Evolutionary conservation across 2,329 filamentous ascomycete genomes (phyloP), one percentile per base, ranked within the genome.

Genomic region (Chrysoporthe austroafricana): DNA sequence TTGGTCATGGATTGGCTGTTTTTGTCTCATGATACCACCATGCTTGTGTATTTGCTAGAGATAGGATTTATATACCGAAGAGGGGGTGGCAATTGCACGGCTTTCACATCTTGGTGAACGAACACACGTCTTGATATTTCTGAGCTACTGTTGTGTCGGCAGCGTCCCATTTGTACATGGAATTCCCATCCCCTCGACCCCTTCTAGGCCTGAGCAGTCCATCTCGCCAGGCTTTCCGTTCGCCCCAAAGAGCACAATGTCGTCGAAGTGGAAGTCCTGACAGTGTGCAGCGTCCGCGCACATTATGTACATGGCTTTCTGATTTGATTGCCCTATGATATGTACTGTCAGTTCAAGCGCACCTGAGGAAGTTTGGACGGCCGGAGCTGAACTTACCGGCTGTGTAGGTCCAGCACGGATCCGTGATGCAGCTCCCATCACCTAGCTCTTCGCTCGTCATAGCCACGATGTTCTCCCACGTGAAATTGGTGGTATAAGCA

Each of bases 401-500:
- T 1, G 71, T 73, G 57, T 60, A 52, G 39, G 68, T 70, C 72
- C 72, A 73, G 64, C 72, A 73, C 9, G 72, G 72, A 54, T 72
- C 70, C 6, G 68, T 69, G n/a, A 73, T 67, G 57, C 72, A 73
- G 34, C 70, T 72, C 6, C 71, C 72, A 46, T 73, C 72, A 16
- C 44, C 58, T 2, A 72, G 48, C 11, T 56, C 64, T 21, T 63
- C 63, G 5, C 64, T 63, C 2, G 69, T 69, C 34, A 52, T 63
- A 2, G 69, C 70, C 3, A 65, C 60, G 13, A 73, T 72, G 56
- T 72, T 70, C 60, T 71, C 71, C 69, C 70, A 73, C 8, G 54
- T 66, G 46, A 73, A 73, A 43, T 71, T 70, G 18, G 48, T 67
- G 2, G 71, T 65, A 58, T 67, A 73, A 1, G 72, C 71, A 8